Percentiles rank a stretch among this genome's conserved stretches.
These are phyloP conservation scores for Blastobotrys serpentis DNA, from an alignment of 1,139 yeast genomes.

Conservation along the genomic window DNA sequence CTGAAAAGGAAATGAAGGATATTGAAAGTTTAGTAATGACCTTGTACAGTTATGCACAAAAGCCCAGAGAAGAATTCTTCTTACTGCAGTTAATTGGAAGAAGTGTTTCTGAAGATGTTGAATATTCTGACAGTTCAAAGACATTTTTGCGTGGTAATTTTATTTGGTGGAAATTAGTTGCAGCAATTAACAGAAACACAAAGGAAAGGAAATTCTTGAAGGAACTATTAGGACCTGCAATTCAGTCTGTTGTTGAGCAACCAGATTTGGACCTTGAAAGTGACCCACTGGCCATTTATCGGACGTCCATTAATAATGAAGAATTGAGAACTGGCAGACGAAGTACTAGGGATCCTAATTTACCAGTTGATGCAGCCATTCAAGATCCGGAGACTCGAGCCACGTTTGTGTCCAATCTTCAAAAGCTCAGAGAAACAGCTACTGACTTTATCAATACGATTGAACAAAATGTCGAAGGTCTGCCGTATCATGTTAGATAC, in stretches of 20 bases:
- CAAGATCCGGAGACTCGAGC: conserved; percentile 69
- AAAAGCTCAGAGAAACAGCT: conserved; percentile 67
- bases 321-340: conserved; percentile 43
- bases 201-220: conserved; percentile 59
- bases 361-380: conserved; percentile 69
- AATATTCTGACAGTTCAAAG: conserved; percentile 28
- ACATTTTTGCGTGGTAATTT: conserved; percentile 35
- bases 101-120: conserved; percentile 50
- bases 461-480: conserved; percentile 41
- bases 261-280: conserved; percentile 71
- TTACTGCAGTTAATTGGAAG: conserved; percentile 59
- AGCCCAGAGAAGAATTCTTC: conserved; percentile 70
- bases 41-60: conserved; percentile 46
- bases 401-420: conserved; percentile 70
- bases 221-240: conserved; percentile 53
- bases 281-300: conserved; percentile 66
- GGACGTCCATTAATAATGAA: conserved; percentile 48
- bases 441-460: conserved; percentile 56
- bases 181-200: conserved; percentile 56
- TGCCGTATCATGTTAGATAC: conserved; percentile 67
- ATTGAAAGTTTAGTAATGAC: conserved; percentile 51
- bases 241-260: conserved; percentile 50
- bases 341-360: conserved; percentile 46
- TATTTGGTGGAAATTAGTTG: conserved; percentile 52
- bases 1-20: conserved; percentile 40